Evolutionary conservation across 2,329 filamentous ascomycete genomes (phyloP).

Genomic region (Fusarium kyushuense): DNA sequence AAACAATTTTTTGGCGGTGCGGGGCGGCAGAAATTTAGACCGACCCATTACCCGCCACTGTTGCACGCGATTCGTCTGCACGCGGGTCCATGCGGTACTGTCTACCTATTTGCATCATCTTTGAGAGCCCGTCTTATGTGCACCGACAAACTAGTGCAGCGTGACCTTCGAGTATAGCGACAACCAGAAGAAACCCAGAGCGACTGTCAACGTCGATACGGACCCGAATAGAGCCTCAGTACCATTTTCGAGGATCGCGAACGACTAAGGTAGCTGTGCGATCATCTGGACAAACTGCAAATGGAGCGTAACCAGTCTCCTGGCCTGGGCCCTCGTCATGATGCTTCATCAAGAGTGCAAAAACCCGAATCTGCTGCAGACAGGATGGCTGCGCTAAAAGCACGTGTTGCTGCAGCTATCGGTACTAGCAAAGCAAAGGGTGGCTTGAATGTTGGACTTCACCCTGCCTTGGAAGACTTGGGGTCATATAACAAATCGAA

Average conservation of each 20-base stretch:
- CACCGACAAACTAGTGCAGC: not conserved
- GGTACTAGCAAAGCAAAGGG: constrained; percentile 70
- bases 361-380: constrained; percentile 70
- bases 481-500: constrained; percentile 60
- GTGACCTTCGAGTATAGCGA: not conserved
- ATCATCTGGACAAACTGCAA: constrained; percentile 2
- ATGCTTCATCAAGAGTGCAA: constrained; percentile 66
- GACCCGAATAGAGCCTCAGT: not conserved
- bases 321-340: constrained; percentile 68
- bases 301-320: constrained; percentile 67
- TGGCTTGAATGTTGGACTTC: constrained; percentile 79
- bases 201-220: not conserved
- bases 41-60: constrained; percentile 5
- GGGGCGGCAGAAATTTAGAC: constrained; percentile 56
- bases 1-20: constrained; percentile 62
- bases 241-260: not conserved
- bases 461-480: constrained; percentile 77
- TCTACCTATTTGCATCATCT: constrained; percentile 32
- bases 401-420: constrained; percentile 81
- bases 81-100: constrained; percentile 6
- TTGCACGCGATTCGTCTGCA: constrained; percentile 30
- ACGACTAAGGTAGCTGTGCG: not conserved
- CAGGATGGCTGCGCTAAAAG: constrained; percentile 81
- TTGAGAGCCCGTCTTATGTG: constrained; percentile 6
- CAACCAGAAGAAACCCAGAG: not conserved